phyloP scores from a whole-genome alignment of 1,284 basidiomycete genomes.

The Ustilago xerochloae region DNA sequence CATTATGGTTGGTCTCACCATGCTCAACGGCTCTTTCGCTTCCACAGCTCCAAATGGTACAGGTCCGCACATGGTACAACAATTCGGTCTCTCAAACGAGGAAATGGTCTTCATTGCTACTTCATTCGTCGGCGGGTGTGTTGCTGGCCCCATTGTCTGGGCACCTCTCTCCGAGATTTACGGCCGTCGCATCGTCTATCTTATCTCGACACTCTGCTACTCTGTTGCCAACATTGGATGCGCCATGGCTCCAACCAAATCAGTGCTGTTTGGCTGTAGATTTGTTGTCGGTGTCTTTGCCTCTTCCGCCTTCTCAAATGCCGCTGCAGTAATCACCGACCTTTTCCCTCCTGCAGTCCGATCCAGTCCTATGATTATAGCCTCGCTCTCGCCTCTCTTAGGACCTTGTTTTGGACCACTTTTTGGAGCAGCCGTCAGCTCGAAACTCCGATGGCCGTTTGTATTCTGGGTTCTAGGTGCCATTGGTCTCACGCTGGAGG shows the following conservation, averaged over 20 bases:
- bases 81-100: conserved; percentile 22
- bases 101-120: conserved; percentile 34
- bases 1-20: conserved; percentile 29
- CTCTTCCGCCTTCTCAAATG: conserved; percentile 46
- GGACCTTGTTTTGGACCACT: conserved; percentile 42
- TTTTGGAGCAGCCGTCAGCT: conserved; percentile 25
- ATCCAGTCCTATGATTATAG: conserved; percentile 32
- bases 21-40: conserved; percentile 47
- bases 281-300: conserved; percentile 40
- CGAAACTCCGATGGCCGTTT: conserved; percentile 19
- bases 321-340: conserved; percentile 41
- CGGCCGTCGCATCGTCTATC: conserved; percentile 14
- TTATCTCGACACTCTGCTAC: conserved; percentile 23
- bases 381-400: conserved; percentile 22
- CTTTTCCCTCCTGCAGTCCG: conserved; percentile 33
- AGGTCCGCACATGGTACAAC: conserved; percentile 9
- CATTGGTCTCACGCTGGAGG: conserved; percentile 17
- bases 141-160: conserved; percentile 45
- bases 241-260: conserved; percentile 28
- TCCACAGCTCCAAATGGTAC: conserved; percentile 45
- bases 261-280: conserved; percentile 26
- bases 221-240: conserved; percentile 29
- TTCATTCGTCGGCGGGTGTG: conserved; percentile 47
- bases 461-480: conserved; percentile 35
- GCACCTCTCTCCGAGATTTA: conserved; percentile 44